A percentile compares a stretch with the other conserved stretches of the same genome.
Evolutionary conservation across 129 eudicot species (phyloP).

Genomic region (Cynara cardunculus): DNA sequence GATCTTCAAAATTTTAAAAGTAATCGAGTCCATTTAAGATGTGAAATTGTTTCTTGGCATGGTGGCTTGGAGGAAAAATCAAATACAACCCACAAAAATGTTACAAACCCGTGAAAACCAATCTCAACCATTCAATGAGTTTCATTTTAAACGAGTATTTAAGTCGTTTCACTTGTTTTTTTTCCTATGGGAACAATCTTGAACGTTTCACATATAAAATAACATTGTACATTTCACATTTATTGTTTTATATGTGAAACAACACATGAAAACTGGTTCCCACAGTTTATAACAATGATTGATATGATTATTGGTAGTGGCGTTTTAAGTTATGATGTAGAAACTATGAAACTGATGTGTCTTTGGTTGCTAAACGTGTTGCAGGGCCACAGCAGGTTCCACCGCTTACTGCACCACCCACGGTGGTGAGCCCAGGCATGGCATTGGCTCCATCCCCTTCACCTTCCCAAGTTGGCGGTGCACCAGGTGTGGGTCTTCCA

Average conservation of each 20-base stretch:
- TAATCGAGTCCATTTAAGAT: not conserved
- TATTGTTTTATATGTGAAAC: too few species aligned
- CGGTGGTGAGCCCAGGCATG: constrained; percentile 44
- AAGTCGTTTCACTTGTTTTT: not conserved
- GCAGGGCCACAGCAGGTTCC: constrained; percentile 92
- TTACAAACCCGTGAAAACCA: not conserved
- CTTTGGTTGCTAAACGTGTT: constrained; percentile 4
- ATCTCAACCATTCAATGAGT: not conserved
- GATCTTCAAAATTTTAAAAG: not conserved
- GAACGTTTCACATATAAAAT: not conserved
- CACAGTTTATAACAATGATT: not conserved
- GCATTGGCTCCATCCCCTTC: constrained; percentile 76
- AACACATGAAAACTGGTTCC: not conserved
- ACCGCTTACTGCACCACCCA: constrained; percentile 67
- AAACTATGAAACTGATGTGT: constrained; percentile 1
- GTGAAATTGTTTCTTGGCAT: not conserved
- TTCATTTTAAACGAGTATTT: not conserved
- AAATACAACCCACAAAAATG: not conserved
- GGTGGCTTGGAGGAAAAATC: not conserved
- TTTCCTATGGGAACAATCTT: too few species aligned
- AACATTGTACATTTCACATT: not conserved
- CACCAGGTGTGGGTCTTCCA: constrained; percentile 43
- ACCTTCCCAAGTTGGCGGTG: constrained; percentile 61
- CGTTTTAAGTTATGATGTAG: not conserved
- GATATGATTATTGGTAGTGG: not conserved